A percentile compares a stretch with the other conserved stretches of the same genome.
These are phyloP conservation scores for Mariannaea elegans DNA, from an alignment of 2,329 filamentous ascomycete genomes.

Conservation along the genomic window DNA sequence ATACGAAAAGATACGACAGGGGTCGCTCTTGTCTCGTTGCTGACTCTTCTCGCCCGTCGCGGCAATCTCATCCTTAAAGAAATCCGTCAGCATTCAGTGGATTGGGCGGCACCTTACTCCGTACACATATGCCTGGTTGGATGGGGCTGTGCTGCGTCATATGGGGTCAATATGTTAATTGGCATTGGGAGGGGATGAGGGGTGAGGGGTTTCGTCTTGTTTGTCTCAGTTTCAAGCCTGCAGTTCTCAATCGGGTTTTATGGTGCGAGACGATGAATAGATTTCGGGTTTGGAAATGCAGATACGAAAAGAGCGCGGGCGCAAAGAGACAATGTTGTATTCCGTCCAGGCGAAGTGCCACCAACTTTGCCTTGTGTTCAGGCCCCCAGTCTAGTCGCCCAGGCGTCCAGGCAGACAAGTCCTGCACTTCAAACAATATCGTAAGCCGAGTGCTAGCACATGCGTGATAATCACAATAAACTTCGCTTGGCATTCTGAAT, in stretches of 20 bases:
- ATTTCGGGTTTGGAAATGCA: background rate
- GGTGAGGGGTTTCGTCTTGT: background rate
- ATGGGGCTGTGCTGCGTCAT: background rate
- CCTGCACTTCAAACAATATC: background rate
- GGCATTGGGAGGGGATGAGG: background rate
- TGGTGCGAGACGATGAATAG: background rate
- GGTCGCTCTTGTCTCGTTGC: too few relatives aligned
- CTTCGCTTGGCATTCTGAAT: conserved; percentile 1
- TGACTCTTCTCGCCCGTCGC: too few relatives aligned
- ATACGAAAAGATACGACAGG: background rate
- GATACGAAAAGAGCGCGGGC: background rate
- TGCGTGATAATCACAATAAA: background rate
- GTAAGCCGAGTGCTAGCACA: background rate
- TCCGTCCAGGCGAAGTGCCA: too few relatives aligned
- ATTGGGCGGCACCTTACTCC: too few relatives aligned
- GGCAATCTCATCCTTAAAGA: background rate
- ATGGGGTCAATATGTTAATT: background rate
- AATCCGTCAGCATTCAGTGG: background rate
- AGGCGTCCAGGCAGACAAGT: too few relatives aligned
- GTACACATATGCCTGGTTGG: background rate
- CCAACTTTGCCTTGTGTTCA: too few relatives aligned
- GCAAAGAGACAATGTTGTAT: too few relatives aligned
- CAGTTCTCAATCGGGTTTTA: background rate
- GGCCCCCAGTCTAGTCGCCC: too few relatives aligned
- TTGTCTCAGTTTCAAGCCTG: background rate